Evolutionary conservation across 2,329 filamentous ascomycete species (phyloP).

Genomic region (Colletotrichum gloeosporioides): DNA sequence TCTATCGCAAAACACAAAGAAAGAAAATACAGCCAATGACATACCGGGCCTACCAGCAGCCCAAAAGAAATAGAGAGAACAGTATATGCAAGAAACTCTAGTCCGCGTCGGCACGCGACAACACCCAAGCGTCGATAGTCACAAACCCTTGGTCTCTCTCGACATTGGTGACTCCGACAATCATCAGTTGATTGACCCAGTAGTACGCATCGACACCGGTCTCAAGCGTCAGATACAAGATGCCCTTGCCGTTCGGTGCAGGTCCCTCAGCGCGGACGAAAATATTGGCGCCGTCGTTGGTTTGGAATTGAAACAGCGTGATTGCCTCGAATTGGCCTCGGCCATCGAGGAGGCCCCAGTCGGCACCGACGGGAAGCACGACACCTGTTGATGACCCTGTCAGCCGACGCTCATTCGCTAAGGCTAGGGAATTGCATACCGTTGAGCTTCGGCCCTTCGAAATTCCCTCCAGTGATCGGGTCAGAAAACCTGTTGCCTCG

Average conservation of each 20-base stretch:
- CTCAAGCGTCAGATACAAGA: background rate
- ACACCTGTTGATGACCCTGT: background rate
- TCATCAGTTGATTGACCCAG: background rate
- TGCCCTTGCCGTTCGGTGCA: background rate
- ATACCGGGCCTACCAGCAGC: background rate
- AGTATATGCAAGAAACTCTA: fast-evolving
- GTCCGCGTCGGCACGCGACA: background rate
- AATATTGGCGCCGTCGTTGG: background rate
- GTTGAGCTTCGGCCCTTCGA: background rate
- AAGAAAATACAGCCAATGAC: fast-evolving
- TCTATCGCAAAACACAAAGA: fast-evolving
- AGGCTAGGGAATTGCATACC: background rate
- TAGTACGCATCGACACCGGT: background rate
- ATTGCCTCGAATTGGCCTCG: background rate
- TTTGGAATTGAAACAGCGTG: background rate
- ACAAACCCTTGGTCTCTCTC: background rate
- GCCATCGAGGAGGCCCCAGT: background rate
- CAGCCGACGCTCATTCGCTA: fast-evolving
- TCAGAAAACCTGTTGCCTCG: background rate
- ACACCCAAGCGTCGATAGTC: background rate
- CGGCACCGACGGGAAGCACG: background rate
- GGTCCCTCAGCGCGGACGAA: background rate
- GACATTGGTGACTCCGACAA: background rate
- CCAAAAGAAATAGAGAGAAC: fast-evolving
- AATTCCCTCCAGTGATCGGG: background rate